Evolutionary conservation across 257 asterid species (phyloP).

Genomic region (Sherardia arvensis): DNA sequence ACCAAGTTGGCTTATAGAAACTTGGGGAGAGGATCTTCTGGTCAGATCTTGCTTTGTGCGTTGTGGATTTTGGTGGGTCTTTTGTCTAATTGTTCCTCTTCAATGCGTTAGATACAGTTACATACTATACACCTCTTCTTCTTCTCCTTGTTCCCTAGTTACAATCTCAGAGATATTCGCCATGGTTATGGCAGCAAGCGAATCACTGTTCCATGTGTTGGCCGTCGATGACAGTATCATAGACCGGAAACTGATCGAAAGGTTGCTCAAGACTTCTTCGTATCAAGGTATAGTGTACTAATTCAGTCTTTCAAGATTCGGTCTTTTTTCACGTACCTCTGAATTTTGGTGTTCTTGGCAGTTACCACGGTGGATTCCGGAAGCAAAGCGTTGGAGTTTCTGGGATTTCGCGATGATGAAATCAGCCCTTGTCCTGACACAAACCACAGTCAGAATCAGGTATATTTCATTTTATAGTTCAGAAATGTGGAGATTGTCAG

Average conservation of each 20-base stretch:
- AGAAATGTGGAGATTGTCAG: slow-evolving; percentile 10
- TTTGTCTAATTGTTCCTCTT: slow-evolving; percentile 10
- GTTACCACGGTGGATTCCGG: slow-evolving; percentile 66
- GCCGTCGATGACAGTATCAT: slow-evolving; percentile 44
- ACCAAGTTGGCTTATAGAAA: slow-evolving; percentile 33
- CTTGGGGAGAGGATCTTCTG: slow-evolving; percentile 29
- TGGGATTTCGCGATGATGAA: slow-evolving; percentile 37
- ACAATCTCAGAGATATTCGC: slow-evolving; percentile 2
- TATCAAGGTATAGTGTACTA: slow-evolving; percentile 27
- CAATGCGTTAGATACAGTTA: slow-evolving; percentile 15
- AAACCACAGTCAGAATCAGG: slow-evolving; percentile 39
- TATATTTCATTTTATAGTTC: not conserved
- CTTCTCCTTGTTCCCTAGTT: too few relatives aligned
- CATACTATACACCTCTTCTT: too few relatives aligned
- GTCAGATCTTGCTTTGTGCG: slow-evolving; percentile 83
- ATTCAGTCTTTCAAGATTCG: not conserved
- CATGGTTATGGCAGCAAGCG: slow-evolving; percentile 34
- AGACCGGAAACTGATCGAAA: slow-evolving; percentile 40
- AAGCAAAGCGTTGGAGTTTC: slow-evolving; percentile 48
- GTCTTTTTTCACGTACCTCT: not conserved
- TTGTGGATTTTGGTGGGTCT: slow-evolving; percentile 65
- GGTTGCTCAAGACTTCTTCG: slow-evolving; percentile 37
- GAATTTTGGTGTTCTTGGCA: slow-evolving; percentile 12
- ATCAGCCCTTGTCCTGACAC: slow-evolving; percentile 18
- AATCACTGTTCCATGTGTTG: slow-evolving; percentile 35